Percentiles rank a stretch among this genome's conserved stretches.
Evolutionary conservation across 1,284 basidiomycete species (phyloP).

Genomic region (Hortiboletus rubellus): DNA sequence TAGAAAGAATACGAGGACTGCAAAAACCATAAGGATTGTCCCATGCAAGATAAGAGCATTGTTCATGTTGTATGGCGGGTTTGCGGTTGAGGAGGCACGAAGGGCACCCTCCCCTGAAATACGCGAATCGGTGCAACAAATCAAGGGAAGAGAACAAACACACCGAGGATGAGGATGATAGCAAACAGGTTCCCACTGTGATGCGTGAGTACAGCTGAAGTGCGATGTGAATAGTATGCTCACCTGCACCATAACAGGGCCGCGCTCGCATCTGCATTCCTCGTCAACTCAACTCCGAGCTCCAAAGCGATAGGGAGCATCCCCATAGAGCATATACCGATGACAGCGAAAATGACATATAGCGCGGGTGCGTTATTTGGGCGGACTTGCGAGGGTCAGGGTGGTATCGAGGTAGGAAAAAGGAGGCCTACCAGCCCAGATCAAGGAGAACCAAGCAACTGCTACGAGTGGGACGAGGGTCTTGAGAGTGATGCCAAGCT

Average conservation of each 20-base stretch:
- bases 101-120: constrained; percentile 59
- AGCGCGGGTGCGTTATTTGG: constrained; percentile 51
- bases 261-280: constrained; percentile 73
- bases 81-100: constrained; percentile 54
- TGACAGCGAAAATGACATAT: constrained; percentile 64
- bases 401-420: not conserved
- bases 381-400: constrained; percentile 45
- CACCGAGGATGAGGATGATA: constrained; percentile 66
- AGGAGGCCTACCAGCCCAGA: constrained; percentile 68
- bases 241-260: constrained; percentile 72
- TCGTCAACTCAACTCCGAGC: constrained; percentile 71
- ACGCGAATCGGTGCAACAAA: not conserved
- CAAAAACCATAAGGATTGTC: constrained; percentile 42
- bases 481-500: constrained; percentile 60
- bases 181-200: constrained; percentile 62
- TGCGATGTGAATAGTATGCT: constrained; percentile 23
- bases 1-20: constrained; percentile 47
- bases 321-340: constrained; percentile 63
- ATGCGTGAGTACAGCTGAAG: not conserved
- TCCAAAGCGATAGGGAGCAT: constrained; percentile 76
- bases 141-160: constrained; percentile 23
- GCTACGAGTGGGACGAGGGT: constrained; percentile 60
- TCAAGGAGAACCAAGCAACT: constrained; percentile 64
- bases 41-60: constrained; percentile 64
- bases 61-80: constrained; percentile 71